phyloP scores from a whole-genome alignment of 2,329 filamentous ascomycete genomes.

The Colletotrichum sp. region DNA sequence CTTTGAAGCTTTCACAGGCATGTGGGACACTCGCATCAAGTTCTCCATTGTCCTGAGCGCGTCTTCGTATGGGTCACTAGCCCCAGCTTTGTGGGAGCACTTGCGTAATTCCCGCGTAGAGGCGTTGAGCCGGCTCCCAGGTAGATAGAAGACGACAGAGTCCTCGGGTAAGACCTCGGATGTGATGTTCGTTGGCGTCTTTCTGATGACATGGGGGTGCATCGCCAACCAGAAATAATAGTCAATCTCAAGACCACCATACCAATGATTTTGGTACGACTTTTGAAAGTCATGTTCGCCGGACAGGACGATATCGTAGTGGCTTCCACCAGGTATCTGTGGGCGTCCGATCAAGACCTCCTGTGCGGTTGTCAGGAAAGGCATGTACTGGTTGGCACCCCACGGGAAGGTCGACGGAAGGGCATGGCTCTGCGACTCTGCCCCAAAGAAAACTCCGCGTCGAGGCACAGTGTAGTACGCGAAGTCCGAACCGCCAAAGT shows the following conservation, averaged over 20 bases:
- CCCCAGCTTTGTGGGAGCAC: background rate
- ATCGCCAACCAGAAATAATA: background rate
- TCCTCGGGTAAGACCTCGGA: background rate
- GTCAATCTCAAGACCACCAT: slow-evolving; percentile 14
- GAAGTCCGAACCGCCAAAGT: background rate
- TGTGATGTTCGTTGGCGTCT: background rate
- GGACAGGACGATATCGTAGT: background rate
- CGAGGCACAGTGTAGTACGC: slow-evolving; percentile 12
- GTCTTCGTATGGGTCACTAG: background rate
- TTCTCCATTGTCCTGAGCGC: background rate
- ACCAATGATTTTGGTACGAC: background rate
- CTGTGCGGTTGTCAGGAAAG: slow-evolving; percentile 26
- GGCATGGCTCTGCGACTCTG: background rate
- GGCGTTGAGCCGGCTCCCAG: background rate
- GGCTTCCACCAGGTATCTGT: background rate
- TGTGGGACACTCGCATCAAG: background rate
- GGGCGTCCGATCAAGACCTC: slow-evolving; percentile 29
- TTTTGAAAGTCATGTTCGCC: background rate
- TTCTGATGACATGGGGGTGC: background rate
- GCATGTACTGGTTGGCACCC: slow-evolving; percentile 30
- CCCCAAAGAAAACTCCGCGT: background rate
- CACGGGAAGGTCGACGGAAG: slow-evolving; percentile 10
- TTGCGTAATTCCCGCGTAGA: background rate
- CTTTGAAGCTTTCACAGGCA: background rate
- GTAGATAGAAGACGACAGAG: slow-evolving; percentile 9